These are phyloP conservation scores for Blastocladiella britannica DNA, from an alignment of 192 early-diverging fungal species.

Conservation along the genomic window DNA sequence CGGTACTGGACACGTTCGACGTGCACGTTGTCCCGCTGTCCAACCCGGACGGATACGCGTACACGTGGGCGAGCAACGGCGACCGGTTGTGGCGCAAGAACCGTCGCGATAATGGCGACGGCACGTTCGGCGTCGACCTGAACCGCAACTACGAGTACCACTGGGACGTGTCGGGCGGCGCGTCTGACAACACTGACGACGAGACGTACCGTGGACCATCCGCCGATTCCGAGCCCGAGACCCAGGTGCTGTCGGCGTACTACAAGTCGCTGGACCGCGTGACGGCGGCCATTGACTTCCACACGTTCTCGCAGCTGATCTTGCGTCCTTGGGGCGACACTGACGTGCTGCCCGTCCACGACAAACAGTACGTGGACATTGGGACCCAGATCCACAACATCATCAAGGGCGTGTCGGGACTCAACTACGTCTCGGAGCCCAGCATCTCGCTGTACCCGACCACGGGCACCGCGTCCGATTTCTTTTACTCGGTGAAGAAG, in stretches of 20 bases:
- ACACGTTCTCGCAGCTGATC: slow-evolving; percentile 30
- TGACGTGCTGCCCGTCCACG: slow-evolving; percentile 7
- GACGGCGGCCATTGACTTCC: slow-evolving; percentile 24
- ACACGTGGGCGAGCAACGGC: slow-evolving; percentile 16
- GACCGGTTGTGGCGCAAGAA: slow-evolving; percentile 26
- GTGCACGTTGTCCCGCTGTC: slow-evolving; percentile 33
- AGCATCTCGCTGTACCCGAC: slow-evolving; percentile 30
- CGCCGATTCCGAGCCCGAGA: slow-evolving; percentile 18
- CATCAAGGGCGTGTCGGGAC: slow-evolving; percentile 11
- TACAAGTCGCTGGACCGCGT: slow-evolving; percentile 14
- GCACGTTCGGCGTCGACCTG: slow-evolving; percentile 7
- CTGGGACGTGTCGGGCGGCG: slow-evolving; percentile 24
- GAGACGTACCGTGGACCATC: slow-evolving; percentile 22
- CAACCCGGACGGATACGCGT: slow-evolving; percentile 39
- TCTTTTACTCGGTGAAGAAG: slow-evolving; percentile 12
- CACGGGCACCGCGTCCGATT: slow-evolving; percentile 28
- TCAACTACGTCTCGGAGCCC: slow-evolving; percentile 15
- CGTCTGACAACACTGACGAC: slow-evolving; percentile 20
- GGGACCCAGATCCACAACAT: slow-evolving; percentile 8
- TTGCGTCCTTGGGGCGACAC: slow-evolving; percentile 16
- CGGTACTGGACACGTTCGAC: slow-evolving; percentile 20
- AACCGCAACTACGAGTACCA: slow-evolving; percentile 30
- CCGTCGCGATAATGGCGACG: slow-evolving; percentile 22
- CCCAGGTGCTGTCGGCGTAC: slow-evolving; percentile 19
- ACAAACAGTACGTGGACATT: slow-evolving; percentile 10